Evolutionary conservation across 148 eudicot genomes (phyloP).

Genomic region (Nepenthes mirabilis): DNA sequence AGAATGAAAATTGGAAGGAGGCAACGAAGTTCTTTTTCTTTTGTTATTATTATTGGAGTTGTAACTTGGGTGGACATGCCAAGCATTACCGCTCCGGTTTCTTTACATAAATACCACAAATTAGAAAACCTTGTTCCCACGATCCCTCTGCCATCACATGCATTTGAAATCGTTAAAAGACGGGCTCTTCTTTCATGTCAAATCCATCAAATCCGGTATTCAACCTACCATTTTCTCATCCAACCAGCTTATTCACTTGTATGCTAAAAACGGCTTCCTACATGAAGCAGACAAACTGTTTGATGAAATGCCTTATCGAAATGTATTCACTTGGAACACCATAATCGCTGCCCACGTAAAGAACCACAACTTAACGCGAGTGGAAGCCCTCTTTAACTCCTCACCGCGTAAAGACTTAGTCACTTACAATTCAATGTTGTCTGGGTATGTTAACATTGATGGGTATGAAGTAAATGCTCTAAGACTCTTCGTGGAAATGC

Average conservation of each 20-base stretch:
- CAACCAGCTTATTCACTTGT: conserved; percentile 46
- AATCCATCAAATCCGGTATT: conserved; percentile 29
- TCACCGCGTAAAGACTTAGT: conserved; percentile 53
- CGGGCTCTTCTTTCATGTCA: conserved; percentile 28
- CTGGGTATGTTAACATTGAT: conserved; percentile 49
- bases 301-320: conserved; percentile 77
- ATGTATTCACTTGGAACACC: conserved; percentile 83
- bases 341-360: conserved; percentile 52
- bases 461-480: conserved; percentile 40
- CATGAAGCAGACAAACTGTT: conserved; percentile 47
- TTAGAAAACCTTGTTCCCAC: no score
- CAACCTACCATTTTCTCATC: conserved; percentile 18
- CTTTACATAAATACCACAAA: background rate
- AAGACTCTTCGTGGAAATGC: conserved; percentile 46
- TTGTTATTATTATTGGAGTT: no score
- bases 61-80: no score
- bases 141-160: conserved; percentile 9
- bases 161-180: conserved; percentile 29
- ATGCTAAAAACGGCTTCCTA: conserved; percentile 31
- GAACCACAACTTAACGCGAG: conserved; percentile 25
- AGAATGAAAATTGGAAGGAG: no score
- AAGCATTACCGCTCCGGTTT: no score
- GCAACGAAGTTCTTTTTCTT: no score
- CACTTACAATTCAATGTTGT: conserved; percentile 66
- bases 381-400: conserved; percentile 35